Conservation (phyloP, 352 stramenopile genomes). For the Phytophthora pisi region DNA sequence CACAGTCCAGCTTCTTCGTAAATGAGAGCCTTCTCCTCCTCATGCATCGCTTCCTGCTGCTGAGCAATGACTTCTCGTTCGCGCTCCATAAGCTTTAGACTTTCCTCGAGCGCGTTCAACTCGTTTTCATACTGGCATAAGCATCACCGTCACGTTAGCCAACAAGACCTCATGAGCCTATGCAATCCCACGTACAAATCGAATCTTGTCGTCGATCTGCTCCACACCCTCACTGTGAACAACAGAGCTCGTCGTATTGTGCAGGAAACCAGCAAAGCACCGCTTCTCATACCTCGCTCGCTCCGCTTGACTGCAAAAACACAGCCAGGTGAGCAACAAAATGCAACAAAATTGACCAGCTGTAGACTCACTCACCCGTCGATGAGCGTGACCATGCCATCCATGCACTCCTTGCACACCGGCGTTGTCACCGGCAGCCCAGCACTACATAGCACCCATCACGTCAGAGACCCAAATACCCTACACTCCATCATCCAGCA, state of each 20-base stretch:
- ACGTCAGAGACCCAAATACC: not conserved
- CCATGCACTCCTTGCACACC: slow-evolving; percentile 77
- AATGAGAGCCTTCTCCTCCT: slow-evolving; percentile 52
- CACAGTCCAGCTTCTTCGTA: slow-evolving; percentile 66
- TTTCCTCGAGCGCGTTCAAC: slow-evolving; percentile 58
- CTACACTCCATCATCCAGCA: not conserved
- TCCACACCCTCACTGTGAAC: slow-evolving; percentile 64
- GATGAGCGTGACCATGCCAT: slow-evolving; percentile 75
- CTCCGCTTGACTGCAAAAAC: slow-evolving; percentile 58
- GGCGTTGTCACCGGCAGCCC: slow-evolving; percentile 66
- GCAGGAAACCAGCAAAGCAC: slow-evolving; percentile 59
- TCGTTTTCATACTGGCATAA: slow-evolving; percentile 74
- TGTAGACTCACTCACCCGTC: slow-evolving; percentile 44
- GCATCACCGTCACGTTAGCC: not conserved
- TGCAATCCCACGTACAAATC: slow-evolving; percentile 51
- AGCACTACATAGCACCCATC: slow-evolving; percentile 29
- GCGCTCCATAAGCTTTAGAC: slow-evolving; percentile 71
- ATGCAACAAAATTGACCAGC: not conserved
- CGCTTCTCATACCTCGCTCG: slow-evolving; percentile 78
- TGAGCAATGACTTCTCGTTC: slow-evolving; percentile 57
- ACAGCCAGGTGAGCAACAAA: not conserved
- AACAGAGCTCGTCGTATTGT: slow-evolving; percentile 51
- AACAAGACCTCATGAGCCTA: not conserved
- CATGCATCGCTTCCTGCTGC: slow-evolving; percentile 55
- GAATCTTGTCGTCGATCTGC: slow-evolving; percentile 74